Percentiles rank a stretch among this genome's conserved stretches.
Evolutionary conservation across 2,329 filamentous ascomycete genomes (phyloP).

Genomic region (Cladorrhinum sp.): DNA sequence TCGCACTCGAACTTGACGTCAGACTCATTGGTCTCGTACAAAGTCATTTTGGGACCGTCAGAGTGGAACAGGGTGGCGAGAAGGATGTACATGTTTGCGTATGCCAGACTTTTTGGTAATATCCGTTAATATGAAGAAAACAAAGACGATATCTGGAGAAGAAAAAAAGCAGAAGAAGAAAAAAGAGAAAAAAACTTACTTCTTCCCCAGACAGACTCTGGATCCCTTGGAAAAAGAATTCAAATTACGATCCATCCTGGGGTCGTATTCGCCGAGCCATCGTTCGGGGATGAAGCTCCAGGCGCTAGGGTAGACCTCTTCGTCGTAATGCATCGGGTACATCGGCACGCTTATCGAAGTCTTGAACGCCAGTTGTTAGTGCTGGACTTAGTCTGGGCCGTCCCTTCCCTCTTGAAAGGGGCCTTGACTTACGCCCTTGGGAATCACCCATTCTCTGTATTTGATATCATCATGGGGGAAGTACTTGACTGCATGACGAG

Average conservation of each 20-base stretch:
- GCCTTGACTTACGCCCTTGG: conserved; percentile 3
- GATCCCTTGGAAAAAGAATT: conserved; percentile 8
- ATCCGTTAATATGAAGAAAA: background rate
- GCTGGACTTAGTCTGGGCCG: background rate
- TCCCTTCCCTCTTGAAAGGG: background rate
- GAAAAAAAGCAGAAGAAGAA: background rate
- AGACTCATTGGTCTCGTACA: conserved; percentile 17
- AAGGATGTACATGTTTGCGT: conserved; percentile 10
- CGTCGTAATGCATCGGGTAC: conserved; percentile 10
- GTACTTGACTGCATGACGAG: background rate
- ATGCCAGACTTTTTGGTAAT: background rate
- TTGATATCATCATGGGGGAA: conserved; percentile 6
- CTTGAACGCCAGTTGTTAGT: background rate
- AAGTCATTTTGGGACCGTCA: conserved; percentile 6
- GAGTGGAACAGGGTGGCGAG: conserved; percentile 13
- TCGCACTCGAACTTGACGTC: too few relatives aligned
- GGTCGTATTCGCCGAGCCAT: conserved; percentile 5
- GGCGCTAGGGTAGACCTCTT: background rate
- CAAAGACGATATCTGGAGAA: background rate
- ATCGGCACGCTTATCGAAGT: conserved; percentile 5
- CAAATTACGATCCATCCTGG: conserved; percentile 5
- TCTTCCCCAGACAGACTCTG: conserved; percentile 8
- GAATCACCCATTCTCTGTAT: conserved; percentile 9
- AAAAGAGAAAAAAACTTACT: conserved; percentile 3
- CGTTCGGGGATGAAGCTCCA: conserved; percentile 3